Base-by-base conservation (phyloP, 1,284 basidiomycete genomes). In the Malassezia dermatis region DNA sequence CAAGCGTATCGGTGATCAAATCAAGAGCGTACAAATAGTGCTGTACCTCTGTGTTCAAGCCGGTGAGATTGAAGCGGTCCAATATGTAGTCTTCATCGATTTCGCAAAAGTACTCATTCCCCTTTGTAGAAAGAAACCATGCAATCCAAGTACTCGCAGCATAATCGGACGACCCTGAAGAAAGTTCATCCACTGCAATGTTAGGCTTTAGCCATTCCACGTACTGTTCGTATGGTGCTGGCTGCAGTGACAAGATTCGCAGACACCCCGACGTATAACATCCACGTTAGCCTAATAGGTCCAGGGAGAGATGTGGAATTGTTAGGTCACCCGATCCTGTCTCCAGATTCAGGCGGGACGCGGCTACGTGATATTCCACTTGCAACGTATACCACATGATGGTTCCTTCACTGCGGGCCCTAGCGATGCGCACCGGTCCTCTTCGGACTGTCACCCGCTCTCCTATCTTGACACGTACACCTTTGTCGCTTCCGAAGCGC, bases 51-150 rank as follows among this genome's bases (percentile, higher is more conserved):
- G 87, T 87, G 77, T 96, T 96, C 59, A 96, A 80, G 2, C 94
- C 93, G 0, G 93, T 98, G 53, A 98, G 80, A 77, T 96, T 98
- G 83, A 98, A 96, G 43, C 93, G 82, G 78, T 98, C 93, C 47
- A 96, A 81, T 67, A 98, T 96, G 77, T 96, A 98, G 77, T 96
- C 93, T 73, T 96, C 91, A 75, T 98, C 94, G 63, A 98, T 89
- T 78, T 98, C 91, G 77, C 91, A 95, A 76, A 96, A 98, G 80
- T 98, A 98, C 78, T 98, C 93, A 77, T 78, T 77, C 43, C 76
- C 77, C 57, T 77, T 91, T n/a, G 89, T 93, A 7, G 89, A 89
- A 26, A 98, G 80, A 76, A 96, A 98, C 93, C 93, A 96, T 6
- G 89, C 89, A 67, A 94, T 91, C 91, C 91, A 96, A 26, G 65